Base-by-base conservation (phyloP, 371 early-diverging fungal species). In the Mucor plumbeus region DNA sequence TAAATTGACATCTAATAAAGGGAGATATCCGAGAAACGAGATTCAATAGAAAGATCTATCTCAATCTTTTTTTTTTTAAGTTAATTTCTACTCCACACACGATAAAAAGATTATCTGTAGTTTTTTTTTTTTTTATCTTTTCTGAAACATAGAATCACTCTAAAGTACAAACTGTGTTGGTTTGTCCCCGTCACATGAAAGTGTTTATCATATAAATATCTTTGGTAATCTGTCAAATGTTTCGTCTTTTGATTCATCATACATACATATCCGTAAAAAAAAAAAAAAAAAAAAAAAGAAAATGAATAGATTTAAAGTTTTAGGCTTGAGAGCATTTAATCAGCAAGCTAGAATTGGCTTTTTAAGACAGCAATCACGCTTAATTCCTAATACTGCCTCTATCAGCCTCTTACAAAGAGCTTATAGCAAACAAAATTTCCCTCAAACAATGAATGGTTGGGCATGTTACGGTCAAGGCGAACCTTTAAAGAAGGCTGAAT, bases 401-500 rank as follows among this genome's bases (percentile, higher is more conserved):
- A 34, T 34, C 2, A 4, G 36, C n/a, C 2, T 34, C 11, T 15
- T 57, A n/a, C 33, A 57, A 9, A 33, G 39, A 19, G 36, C 58
- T 8, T 57, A 57, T 17, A 17, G n/a, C 11, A 39, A 64, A 19
- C 26, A 64, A 14, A 44, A 48, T 17, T 8, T 48, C n/a, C 48
- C 48, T 21, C 48, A 48, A 21, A 48, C 48, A 8, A 21, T 78
- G 15, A 61, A 61, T 21, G 75, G 75, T 1, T 78, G 65, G 61
- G 78, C 75, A 9, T 59, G 66, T 36, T 36, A 34, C 38, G 61
- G 65, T 11, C 67, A 75, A 66, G 75, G 67, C 8, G 47, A 69
- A 39, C 36, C 26, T 14, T 50, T 64, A 15, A 26, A 60, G 17
- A 58, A 63, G 66, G 26, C 39, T 13, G 64, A 67, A 8, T 67